These are phyloP conservation scores for Helichrysum umbraculigerum DNA, from an alignment of 129 eudicot genomes.

Conservation along the genomic window DNA sequence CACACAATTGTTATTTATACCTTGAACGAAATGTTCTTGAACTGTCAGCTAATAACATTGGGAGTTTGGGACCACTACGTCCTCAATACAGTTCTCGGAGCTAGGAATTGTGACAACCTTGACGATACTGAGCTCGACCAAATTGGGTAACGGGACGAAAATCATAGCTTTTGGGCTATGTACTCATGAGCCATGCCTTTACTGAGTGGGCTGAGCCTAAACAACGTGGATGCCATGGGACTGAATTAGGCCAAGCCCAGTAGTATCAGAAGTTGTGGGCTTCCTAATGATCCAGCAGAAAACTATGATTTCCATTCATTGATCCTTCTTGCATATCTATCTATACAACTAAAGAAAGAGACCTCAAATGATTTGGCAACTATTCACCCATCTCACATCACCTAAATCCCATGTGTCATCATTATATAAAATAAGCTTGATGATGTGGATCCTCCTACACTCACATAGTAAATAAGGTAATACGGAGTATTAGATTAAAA, in stretches of 20 bases:
- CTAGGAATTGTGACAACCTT: constrained; percentile 63
- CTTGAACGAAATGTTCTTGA: constrained; percentile 12
- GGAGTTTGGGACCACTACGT: constrained; percentile 43
- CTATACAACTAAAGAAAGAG: too few relatives aligned
- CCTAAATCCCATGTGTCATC: too few relatives aligned
- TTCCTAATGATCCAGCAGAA: constrained; percentile 67
- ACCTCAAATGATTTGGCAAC: too few relatives aligned
- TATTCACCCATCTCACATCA: too few relatives aligned
- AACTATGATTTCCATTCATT: constrained; percentile 50
- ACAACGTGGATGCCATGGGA: constrained; percentile 54
- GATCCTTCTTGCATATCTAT: constrained; percentile 13
- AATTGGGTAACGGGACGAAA: constrained; percentile 49
- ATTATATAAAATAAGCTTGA: too few relatives aligned
- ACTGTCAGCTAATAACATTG: background rate
- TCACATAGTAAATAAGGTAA: too few relatives aligned
- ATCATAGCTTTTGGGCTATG: constrained; percentile 63
- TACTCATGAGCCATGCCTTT: constrained; percentile 56
- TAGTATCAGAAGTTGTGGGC: constrained; percentile 68
- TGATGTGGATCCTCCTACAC: too few relatives aligned
- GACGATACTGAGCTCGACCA: constrained; percentile 55
- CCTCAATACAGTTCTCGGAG: constrained; percentile 62
- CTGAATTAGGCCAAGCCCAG: constrained; percentile 57
- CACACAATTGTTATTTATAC: background rate
- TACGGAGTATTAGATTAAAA: too few relatives aligned
- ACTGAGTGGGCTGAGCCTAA: constrained; percentile 50